These are phyloP conservation scores for Solidago caesia DNA, from an alignment of 129 eudicot species.

Conservation along the genomic window DNA sequence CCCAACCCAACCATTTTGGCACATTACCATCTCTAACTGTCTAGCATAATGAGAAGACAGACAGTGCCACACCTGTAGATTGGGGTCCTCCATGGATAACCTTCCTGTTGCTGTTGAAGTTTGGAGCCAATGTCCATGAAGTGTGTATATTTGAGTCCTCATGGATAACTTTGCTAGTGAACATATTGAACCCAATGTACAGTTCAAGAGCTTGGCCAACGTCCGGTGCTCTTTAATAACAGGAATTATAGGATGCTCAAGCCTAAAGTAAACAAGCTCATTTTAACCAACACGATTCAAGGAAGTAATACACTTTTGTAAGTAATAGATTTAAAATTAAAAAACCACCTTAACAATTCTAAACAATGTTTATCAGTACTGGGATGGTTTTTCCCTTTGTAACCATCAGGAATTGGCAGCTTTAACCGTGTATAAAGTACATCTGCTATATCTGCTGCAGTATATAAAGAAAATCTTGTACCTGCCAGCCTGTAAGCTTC, in stretches of 20 bases:
- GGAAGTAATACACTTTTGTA: not conserved
- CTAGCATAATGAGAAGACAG: not conserved
- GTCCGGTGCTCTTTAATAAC: slow-evolving; percentile 95
- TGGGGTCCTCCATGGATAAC: slow-evolving; percentile 98
- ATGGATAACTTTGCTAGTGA: slow-evolving; percentile 79
- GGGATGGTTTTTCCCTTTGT: slow-evolving; percentile 79
- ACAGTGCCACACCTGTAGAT: slow-evolving; percentile 64
- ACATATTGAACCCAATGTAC: slow-evolving; percentile 88
- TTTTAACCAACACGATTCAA: not conserved
- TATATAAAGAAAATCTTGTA: slow-evolving; percentile 73
- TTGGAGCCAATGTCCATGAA: slow-evolving; percentile 99
- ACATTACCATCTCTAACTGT: not conserved
- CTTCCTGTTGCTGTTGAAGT: slow-evolving; percentile 98
- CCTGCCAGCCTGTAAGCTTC: slow-evolving; percentile 88
- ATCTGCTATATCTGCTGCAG: slow-evolving; percentile 95
- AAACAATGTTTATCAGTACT: slow-evolving; percentile 96
- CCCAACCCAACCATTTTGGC: not conserved
- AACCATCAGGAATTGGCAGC: slow-evolving; percentile 79
- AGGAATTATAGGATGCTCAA: slow-evolving; percentile 89
- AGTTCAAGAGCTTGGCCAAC: slow-evolving; percentile 73
- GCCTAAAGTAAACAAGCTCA: slow-evolving; percentile 39
- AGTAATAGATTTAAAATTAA: not conserved
- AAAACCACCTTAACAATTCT: slow-evolving; percentile 70
- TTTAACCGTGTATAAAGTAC: slow-evolving; percentile 78
- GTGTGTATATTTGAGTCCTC: slow-evolving; percentile 81